Conservation (phyloP, 2,329 filamentous ascomycete species). For the Epichloe baconii region DNA sequence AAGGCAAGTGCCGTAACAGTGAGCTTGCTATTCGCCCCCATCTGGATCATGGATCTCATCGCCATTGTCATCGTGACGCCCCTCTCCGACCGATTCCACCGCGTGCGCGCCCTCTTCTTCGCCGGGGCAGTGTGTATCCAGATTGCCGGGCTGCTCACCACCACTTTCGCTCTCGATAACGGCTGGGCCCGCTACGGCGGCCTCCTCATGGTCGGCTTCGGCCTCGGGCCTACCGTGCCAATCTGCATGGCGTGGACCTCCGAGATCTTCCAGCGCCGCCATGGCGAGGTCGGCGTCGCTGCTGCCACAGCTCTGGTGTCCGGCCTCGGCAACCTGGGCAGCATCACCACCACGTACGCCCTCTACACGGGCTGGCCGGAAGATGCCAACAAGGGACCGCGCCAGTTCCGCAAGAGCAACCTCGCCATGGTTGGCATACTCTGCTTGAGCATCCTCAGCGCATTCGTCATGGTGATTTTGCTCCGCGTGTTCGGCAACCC, state of each 20-base stretch:
- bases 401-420: conserved; percentile 72
- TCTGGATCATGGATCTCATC: conserved; percentile 87
- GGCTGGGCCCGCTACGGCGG: conserved; percentile 81
- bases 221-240: conserved; percentile 78
- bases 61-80: conserved; percentile 79
- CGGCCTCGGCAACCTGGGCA: conserved; percentile 75
- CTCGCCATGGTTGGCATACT: conserved; percentile 80
- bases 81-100: conserved; percentile 76
- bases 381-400: conserved; percentile 54
- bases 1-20: conserved; percentile 59
- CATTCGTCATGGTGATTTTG: conserved; percentile 53
- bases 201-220: conserved; percentile 81
- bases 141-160: conserved; percentile 67
- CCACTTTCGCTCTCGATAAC: conserved; percentile 57
- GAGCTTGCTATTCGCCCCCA: conserved; percentile 75
- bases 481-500: conserved; percentile 46
- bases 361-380: conserved; percentile 77
- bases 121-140: conserved; percentile 62
- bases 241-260: conserved; percentile 92
- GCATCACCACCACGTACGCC: conserved; percentile 78
- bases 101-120: conserved; percentile 69
- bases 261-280: conserved; percentile 78
- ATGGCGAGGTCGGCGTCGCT: conserved; percentile 83
- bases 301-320: conserved; percentile 77
- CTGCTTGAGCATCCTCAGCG: conserved; percentile 61